These are phyloP conservation scores for Buddleja alternifolia DNA, from an alignment of 257 asterid genomes.

Conservation along the genomic window DNA sequence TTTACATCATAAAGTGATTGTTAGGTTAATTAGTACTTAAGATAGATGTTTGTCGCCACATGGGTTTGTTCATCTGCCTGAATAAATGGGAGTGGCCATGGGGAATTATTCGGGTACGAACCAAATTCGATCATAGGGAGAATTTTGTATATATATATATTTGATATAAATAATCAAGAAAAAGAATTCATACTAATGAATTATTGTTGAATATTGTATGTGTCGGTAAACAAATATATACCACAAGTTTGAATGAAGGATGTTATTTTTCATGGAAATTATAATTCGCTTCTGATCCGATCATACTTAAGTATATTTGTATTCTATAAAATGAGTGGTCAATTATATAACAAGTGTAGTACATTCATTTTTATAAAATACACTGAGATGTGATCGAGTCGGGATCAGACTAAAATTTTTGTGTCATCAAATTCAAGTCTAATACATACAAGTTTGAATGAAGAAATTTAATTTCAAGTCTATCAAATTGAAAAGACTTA, in stretches of 20 bases:
- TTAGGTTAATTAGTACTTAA: conserved; percentile 39
- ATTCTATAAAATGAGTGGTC: too few relatives aligned
- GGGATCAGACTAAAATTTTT: too few relatives aligned
- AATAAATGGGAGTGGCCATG: conserved; percentile 38
- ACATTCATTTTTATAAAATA: too few relatives aligned
- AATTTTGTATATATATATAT: too few relatives aligned
- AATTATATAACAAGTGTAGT: too few relatives aligned
- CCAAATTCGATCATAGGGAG: not conserved
- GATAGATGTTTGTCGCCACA: conserved; percentile 40
- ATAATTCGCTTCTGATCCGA: too few relatives aligned
- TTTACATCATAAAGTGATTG: conserved; percentile 37
- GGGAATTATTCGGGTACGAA: not conserved
- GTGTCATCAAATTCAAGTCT: too few relatives aligned
- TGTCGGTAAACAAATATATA: not conserved
- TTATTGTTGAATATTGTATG: not conserved
- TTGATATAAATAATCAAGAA: not conserved
- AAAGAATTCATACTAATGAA: not conserved
- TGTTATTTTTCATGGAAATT: too few relatives aligned
- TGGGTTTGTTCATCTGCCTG: conserved; percentile 39
- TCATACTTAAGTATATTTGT: too few relatives aligned
- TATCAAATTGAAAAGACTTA: not conserved
- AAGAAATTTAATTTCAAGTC: not conserved
- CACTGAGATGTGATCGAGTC: too few relatives aligned
- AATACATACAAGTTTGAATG: not conserved
- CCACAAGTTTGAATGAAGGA: not conserved